These are phyloP conservation scores for Sarcocystis neurona DNA, from an alignment of 169 alveolate species.

Conservation along the genomic window DNA sequence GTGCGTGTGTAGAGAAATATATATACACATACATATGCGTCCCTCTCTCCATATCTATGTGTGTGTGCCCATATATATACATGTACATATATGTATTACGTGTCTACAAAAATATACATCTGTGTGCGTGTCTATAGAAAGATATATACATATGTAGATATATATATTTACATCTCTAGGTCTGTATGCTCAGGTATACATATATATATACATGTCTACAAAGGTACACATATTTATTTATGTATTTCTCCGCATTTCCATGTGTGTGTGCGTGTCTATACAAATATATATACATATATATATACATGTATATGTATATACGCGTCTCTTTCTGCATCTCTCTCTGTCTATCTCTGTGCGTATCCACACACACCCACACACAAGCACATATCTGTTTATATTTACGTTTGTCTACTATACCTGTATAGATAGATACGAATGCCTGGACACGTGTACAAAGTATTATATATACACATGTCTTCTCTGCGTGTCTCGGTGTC, in stretches of 20 bases:
- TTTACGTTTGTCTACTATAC: too few species aligned
- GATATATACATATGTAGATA: too few species aligned
- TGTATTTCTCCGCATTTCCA: too few species aligned
- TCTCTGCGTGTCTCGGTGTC: too few species aligned
- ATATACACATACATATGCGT: background rate
- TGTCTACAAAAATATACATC: background rate
- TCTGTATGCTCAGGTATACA: background rate
- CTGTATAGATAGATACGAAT: too few species aligned
- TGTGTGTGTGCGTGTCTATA: background rate
- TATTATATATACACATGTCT: too few species aligned
- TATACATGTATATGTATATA: too few species aligned
- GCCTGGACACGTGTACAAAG: too few species aligned
- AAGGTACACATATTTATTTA: background rate
- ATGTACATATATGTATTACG: background rate
- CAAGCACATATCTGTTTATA: background rate
- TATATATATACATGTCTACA: background rate
- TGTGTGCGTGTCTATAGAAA: background rate
- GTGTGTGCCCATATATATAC: too few species aligned
- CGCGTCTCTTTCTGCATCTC: background rate
- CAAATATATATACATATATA: background rate
- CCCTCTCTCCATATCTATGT: background rate
- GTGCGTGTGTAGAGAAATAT: background rate
- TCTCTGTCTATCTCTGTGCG: background rate
- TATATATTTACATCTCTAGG: too few species aligned
- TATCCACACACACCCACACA: background rate